Evolutionary conservation across 2,329 filamentous ascomycete genomes (phyloP).

Genomic region (Fusarium sarcochroum): DNA sequence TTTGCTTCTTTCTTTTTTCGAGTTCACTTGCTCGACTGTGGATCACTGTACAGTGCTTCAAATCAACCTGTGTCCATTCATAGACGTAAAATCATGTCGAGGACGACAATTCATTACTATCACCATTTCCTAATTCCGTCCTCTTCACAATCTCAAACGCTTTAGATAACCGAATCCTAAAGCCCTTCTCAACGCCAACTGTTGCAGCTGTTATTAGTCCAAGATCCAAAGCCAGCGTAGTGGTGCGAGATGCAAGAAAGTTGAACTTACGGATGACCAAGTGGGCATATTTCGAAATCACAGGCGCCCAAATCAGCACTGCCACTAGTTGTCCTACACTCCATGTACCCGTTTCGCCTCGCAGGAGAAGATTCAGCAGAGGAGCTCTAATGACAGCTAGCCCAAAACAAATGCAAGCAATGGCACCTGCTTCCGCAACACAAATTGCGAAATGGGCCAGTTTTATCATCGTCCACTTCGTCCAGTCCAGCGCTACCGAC

Average conservation of each 20-base stretch:
- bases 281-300: conserved; percentile 26
- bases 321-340: conserved; percentile 26
- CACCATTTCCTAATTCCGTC: neutral
- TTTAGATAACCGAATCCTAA: conserved; percentile 2
- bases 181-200: conserved; percentile 20
- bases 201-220: neutral
- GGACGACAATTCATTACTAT: too few relatives aligned
- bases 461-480: rapidly evolving
- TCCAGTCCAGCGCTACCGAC: neutral
- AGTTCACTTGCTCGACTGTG: too few relatives aligned
- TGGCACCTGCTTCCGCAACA: neutral
- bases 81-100: neutral
- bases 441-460: neutral
- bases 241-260: neutral
- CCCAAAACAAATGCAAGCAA: neutral
- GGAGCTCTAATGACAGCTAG: neutral
- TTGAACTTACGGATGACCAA: conserved; percentile 16
- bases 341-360: conserved; percentile 13
- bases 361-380: neutral
- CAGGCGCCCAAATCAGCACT: conserved; percentile 22
- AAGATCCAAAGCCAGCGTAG: too few relatives aligned
- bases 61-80: too few relatives aligned
- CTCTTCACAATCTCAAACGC: conserved; percentile 4
- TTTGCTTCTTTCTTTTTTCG: too few relatives aligned
- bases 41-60: too few relatives aligned